Percentiles rank a stretch among this genome's conserved stretches.
These are phyloP conservation scores for Cicer pinnatifidum DNA, from an alignment of 306 rosid species.

Conservation along the genomic window DNA sequence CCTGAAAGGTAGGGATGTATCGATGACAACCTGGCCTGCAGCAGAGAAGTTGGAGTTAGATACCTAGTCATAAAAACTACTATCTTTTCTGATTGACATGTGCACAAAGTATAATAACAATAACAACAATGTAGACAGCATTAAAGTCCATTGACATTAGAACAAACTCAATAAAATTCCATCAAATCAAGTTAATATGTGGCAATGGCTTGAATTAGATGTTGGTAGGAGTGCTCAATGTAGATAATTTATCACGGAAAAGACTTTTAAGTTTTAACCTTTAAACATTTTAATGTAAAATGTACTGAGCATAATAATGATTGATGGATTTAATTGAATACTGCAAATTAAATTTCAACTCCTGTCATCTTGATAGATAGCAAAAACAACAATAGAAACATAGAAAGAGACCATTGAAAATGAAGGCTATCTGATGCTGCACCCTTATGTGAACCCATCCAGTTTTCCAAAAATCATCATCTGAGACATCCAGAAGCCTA, in stretches of 20 bases:
- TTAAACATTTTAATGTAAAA: conserved; percentile 16
- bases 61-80: conserved; percentile 24
- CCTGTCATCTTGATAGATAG: conserved; percentile 34
- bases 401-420: conserved; percentile 63
- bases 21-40: conserved; percentile 78
- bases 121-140: conserved; percentile 13
- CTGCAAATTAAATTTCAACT: conserved; percentile 15
- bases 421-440: conserved; percentile 76
- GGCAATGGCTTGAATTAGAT: conserved; percentile 3
- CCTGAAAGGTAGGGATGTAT: conserved; percentile 69
- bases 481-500: conserved; percentile 71
- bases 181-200: conserved; percentile 32
- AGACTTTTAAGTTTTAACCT: conserved; percentile 20
- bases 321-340: conserved; percentile 25
- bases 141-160: conserved; percentile 22
- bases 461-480: conserved; percentile 75
- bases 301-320: conserved; percentile 31
- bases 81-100: conserved; percentile 11
- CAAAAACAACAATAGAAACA: conserved; percentile 29
- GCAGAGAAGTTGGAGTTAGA: conserved; percentile 45
- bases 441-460: conserved; percentile 84
- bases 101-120: conserved; percentile 22
- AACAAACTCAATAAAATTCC: conserved; percentile 19
- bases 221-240: neutral
- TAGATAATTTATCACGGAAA: neutral